Conservation (phyloP, 768 basidiomycete genomes). For the Rhizopogon vulgaris region DNA sequence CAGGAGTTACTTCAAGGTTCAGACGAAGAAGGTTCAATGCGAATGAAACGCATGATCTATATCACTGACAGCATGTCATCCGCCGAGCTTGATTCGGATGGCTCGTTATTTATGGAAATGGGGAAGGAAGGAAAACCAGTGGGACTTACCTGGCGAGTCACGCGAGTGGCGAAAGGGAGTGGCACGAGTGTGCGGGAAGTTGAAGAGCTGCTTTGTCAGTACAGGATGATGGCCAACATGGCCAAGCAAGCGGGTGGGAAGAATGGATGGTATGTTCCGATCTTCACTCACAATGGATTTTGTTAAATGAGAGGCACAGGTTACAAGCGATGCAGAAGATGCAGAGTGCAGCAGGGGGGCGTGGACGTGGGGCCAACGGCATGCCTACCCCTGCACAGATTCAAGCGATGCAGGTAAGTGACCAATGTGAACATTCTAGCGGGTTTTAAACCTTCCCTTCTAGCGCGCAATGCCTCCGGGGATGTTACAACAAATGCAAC, state of each 20-base stretch:
- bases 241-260: conserved; percentile 97
- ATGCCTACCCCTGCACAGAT: conserved; percentile 93
- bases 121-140: conserved; percentile 79
- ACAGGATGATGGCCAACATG: conserved; percentile 98
- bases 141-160: conserved; percentile 87
- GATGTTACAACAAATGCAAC: conserved; percentile 90
- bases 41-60: conserved; percentile 97
- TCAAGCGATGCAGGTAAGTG: conserved; percentile 83
- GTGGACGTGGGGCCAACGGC: conserved; percentile 80
- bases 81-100: conserved; percentile 91
- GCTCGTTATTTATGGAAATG: conserved; percentile 80
- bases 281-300: conserved; percentile 1
- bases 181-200: conserved; percentile 96
- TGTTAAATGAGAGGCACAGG: conserved; percentile 33
- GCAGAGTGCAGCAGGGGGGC: conserved; percentile 80
- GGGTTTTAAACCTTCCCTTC: conserved; percentile 3
- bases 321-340: conserved; percentile 89
- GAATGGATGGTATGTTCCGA: conserved; percentile 69
- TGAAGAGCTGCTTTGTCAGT: conserved; percentile 95
- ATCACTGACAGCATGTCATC: conserved; percentile 98
- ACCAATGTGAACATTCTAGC: background rate
- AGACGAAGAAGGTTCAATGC: conserved; percentile 85
- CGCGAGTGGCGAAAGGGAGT: conserved; percentile 85
- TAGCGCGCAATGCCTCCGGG: conserved; percentile 93
- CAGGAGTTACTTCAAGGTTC: conserved; percentile 87